Conservation (phyloP, 2,329 filamentous ascomycete species). For the Pseudogymnoascus sp. region DNA sequence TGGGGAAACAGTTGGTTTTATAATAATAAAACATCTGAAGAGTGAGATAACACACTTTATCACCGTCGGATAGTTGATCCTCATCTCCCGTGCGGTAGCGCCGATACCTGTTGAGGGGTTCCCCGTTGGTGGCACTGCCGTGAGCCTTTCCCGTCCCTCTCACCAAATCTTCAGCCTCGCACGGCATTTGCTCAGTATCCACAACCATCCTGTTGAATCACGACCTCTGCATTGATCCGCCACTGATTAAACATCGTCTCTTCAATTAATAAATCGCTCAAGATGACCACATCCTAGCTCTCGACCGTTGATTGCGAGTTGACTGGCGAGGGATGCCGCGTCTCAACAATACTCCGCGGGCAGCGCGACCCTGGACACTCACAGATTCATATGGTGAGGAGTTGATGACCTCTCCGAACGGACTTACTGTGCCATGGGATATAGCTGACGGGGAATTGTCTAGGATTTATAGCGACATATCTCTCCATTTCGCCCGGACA, state of each 20-base stretch:
- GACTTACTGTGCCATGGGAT: not conserved
- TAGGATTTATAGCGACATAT: slow-evolving; percentile 8
- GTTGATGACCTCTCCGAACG: not conserved
- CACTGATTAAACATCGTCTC: not conserved
- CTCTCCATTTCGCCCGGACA: not conserved
- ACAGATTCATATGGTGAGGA: slow-evolving; percentile 9
- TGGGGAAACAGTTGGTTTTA: not conserved
- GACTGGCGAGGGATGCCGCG: not conserved
- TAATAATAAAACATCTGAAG: not conserved
- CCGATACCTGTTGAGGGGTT: slow-evolving; percentile 6
- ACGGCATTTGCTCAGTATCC: not conserved
- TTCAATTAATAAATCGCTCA: not conserved
- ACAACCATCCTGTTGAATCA: not conserved
- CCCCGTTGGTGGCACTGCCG: not conserved
- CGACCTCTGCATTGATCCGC: not conserved
- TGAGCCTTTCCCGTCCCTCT: not conserved
- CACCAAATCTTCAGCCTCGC: slow-evolving; percentile 3
- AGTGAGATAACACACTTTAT: not conserved
- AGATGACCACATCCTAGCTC: not conserved
- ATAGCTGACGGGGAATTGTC: not conserved
- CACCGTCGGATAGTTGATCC: not conserved
- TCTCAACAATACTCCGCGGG: slow-evolving; percentile 4
- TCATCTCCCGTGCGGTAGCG: not conserved
- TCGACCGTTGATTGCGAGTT: slow-evolving; percentile 1
- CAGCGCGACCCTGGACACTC: slow-evolving; percentile 4